Evolutionary conservation across 345 rosid genomes (phyloP).

Genomic region (Brassica rapa): DNA sequence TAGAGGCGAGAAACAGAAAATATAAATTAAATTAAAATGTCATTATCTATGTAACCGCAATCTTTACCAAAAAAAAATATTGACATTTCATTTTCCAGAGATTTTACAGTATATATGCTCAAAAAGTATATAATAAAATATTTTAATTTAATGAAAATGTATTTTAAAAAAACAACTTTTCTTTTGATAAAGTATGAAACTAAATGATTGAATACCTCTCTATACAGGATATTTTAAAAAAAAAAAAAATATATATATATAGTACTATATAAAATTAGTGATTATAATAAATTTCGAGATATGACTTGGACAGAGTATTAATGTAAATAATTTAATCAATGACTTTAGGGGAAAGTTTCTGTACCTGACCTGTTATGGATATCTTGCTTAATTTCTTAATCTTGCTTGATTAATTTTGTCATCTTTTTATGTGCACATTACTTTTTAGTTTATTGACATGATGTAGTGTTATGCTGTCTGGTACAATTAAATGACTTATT

Average conservation of each 20-base stretch:
- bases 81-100: slow-evolving; percentile 11
- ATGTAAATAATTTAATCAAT: slow-evolving; percentile 23
- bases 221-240: background rate
- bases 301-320: slow-evolving; percentile 30
- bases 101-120: background rate
- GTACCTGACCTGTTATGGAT: slow-evolving; percentile 13
- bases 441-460: background rate
- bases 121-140: background rate
- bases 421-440: background rate
- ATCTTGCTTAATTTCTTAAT: background rate
- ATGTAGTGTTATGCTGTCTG: slow-evolving; percentile 3
- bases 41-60: slow-evolving; percentile 19
- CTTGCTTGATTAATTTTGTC: background rate
- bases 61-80: slow-evolving; percentile 2
- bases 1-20: background rate
- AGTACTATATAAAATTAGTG: background rate
- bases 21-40: background rate
- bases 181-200: background rate
- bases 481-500: slow-evolving; percentile 13
- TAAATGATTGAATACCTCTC: background rate
- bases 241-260: no score
- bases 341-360: slow-evolving; percentile 2
- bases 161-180: background rate
- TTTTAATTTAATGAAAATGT: background rate
- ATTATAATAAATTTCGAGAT: slow-evolving; percentile 11